Base-by-base conservation (phyloP, 2,329 filamentous ascomycete species). In the Chaetothyriales sp. region DNA sequence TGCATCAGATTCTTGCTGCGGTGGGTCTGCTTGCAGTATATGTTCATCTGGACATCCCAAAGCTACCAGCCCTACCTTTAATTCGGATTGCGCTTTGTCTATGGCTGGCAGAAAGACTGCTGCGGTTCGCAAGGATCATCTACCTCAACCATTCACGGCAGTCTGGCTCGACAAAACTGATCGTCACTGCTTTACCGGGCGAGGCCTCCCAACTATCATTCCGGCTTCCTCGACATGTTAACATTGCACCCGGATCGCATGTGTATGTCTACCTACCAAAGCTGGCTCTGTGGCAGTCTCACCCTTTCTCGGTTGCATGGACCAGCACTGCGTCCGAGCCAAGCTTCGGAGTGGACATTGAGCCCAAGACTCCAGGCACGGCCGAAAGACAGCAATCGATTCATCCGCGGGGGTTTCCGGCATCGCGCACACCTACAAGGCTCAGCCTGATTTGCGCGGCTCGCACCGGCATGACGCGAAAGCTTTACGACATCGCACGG, bases 161-260 rank as follows among this genome's bases (percentile, higher is more conserved):
- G 54, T 62, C 67, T 22, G 71, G 73, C 26, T 60, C 68, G 50
- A 78, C 76, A 2, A 69, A 65, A 48, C 70, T 79, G 53, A 71
- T 70, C 25, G 71, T 81, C 46, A 72, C 80, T 59, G 79, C 78
- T 48, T 68, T 81, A 46, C 75, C 76, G 2, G 73, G 73, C 22
- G 76, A 80, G 61, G 77, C 78, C 39, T 78, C 75, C 57, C 71
- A 76, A 49, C 74, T 81, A 20, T 81, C 78, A 26, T 78, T 79
- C 64, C 70, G 78, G 55, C 67, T 81, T 46, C 73, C 73, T 12
- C 71, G 75, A 52, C 70, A 72, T 36, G 74, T 76, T 63, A 66
- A 65, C 15, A 72, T 77, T 57, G 63, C 66, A 32, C 75, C 78
- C 4, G 78, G 78, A 48, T 74, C 73, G 60, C 77, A 81, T 61